Conservation (phyloP, 805 yeast genomes). For the Candida ovalis region DNA sequence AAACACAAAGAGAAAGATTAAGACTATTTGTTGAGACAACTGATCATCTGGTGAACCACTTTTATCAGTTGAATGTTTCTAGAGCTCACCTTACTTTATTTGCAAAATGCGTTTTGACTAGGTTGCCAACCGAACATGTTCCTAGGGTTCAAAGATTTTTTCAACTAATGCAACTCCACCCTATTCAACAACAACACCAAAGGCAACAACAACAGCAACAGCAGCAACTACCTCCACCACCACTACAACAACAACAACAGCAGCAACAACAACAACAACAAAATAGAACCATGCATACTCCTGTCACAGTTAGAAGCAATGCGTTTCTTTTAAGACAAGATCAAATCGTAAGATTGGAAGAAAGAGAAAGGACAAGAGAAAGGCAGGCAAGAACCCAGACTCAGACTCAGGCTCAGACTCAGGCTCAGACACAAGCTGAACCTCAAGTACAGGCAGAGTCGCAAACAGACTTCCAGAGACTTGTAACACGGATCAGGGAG, state of each 20-base stretch:
- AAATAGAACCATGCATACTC: not conserved
- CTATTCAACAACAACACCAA: conserved; percentile 5
- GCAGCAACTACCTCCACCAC: conserved; percentile 4
- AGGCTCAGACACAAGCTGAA: not conserved
- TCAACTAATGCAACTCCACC: conserved; percentile 17
- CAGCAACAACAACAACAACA: conserved; percentile 1
- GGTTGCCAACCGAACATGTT: conserved; percentile 28
- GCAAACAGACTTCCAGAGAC: no score
- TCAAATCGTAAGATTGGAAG: conserved; percentile 1
- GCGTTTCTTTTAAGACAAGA: conserved; percentile 7
- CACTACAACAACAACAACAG: conserved; percentile 1
- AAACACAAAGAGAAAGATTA: conserved; percentile 23
- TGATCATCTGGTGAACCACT: conserved; percentile 27
- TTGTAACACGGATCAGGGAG: not conserved
- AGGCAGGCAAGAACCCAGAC: no score
- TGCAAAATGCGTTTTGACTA: conserved; percentile 28
- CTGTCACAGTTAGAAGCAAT: not conserved
- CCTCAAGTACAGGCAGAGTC: no score
- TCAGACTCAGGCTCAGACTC: not conserved
- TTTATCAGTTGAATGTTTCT: conserved; percentile 25
- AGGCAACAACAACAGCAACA: conserved; percentile 1
- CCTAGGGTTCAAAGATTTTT: conserved; percentile 32
- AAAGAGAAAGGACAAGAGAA: not conserved
- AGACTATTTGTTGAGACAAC: conserved; percentile 26
- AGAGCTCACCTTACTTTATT: conserved; percentile 27